phyloP scores from a whole-genome alignment of 176 grass and related monocot genomes.

The Alloteropsis semialata region DNA sequence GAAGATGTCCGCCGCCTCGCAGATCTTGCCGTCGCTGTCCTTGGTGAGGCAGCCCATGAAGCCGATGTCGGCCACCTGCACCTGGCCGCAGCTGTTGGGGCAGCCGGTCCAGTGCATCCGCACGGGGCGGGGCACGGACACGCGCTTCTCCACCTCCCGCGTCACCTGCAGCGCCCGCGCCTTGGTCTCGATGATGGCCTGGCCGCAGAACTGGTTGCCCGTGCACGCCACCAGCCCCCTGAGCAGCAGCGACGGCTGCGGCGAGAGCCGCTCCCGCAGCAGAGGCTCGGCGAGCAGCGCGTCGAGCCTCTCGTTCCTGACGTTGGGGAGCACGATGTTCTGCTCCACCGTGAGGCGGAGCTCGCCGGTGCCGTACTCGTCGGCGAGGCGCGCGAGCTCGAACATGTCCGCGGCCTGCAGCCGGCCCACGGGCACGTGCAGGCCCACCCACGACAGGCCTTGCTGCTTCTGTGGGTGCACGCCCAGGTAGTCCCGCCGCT shows the following conservation, averaged over 20 bases:
- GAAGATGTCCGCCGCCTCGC: slow-evolving; percentile 71
- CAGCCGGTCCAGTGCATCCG: slow-evolving; percentile 86
- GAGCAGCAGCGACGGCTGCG: slow-evolving; percentile 63
- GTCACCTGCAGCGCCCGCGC: slow-evolving; percentile 73
- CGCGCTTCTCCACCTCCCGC: slow-evolving; percentile 65
- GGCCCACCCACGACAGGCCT: slow-evolving; percentile 65
- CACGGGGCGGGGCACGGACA: slow-evolving; percentile 54
- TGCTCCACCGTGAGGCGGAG: slow-evolving; percentile 92
- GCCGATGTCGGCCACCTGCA: slow-evolving; percentile 94
- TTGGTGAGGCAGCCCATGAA: slow-evolving; percentile 91
- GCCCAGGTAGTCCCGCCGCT: slow-evolving; percentile 73
- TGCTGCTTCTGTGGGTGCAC: slow-evolving; percentile 82
- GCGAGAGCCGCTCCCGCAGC: slow-evolving; percentile 55
- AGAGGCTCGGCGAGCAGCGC: slow-evolving; percentile 67
- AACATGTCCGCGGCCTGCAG: slow-evolving; percentile 82
- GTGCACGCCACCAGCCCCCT: slow-evolving; percentile 81
- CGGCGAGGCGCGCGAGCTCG: slow-evolving; percentile 75
- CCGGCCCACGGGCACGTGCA: slow-evolving; percentile 70
- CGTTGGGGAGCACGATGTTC: slow-evolving; percentile 92
- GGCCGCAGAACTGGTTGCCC: slow-evolving; percentile 93
- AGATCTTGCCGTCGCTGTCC: slow-evolving; percentile 57
- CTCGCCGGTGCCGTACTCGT: slow-evolving; percentile 77
- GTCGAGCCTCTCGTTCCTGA: slow-evolving; percentile 41
- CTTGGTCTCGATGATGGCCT: slow-evolving; percentile 97
- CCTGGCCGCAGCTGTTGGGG: slow-evolving; percentile 90